These are phyloP conservation scores for Wolfiporia cocos DNA, from an alignment of 1,284 basidiomycete species.

Conservation along the genomic window DNA sequence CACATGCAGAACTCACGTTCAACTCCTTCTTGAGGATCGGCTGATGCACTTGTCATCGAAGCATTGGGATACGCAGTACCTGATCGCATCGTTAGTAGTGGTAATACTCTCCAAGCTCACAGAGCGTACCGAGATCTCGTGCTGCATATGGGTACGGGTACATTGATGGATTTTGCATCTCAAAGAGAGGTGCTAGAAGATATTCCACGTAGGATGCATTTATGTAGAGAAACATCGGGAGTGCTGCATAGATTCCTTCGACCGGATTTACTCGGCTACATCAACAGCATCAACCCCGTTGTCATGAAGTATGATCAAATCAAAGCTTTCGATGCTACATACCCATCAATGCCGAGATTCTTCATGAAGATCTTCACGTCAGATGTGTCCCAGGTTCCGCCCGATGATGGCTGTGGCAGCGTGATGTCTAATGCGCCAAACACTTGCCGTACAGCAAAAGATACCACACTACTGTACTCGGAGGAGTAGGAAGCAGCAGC, in stretches of 20 bases:
- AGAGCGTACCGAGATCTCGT: slow-evolving; percentile 32
- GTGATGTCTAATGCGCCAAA: slow-evolving; percentile 35
- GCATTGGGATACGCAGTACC: slow-evolving; percentile 13
- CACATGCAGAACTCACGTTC: slow-evolving; percentile 10
- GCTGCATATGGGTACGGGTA: slow-evolving; percentile 28
- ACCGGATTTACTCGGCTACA: slow-evolving; percentile 35
- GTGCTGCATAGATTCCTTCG: slow-evolving; percentile 41
- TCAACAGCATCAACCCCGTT: slow-evolving; percentile 11
- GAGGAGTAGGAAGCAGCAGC: slow-evolving; percentile 17
- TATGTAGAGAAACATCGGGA: slow-evolving; percentile 41
- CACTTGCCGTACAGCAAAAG: slow-evolving; percentile 35
- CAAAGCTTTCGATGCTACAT: not conserved
- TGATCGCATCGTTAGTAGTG: not conserved
- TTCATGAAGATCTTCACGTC: slow-evolving; percentile 46
- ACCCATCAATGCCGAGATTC: slow-evolving; percentile 16
- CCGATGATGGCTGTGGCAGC: slow-evolving; percentile 18
- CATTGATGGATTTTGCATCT: slow-evolving; percentile 29
- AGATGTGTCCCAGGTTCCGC: slow-evolving; percentile 29
- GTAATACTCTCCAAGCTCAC: not conserved
- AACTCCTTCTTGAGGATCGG: slow-evolving; percentile 4
- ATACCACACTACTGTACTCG: slow-evolving; percentile 35
- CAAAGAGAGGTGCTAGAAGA: slow-evolving; percentile 41
- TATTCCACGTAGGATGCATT: slow-evolving; percentile 34
- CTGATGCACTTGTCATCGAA: slow-evolving; percentile 3
- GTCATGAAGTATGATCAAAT: too few relatives aligned